Evolutionary conservation across 306 rosid genomes (phyloP), one percentile per base, ranked within the genome.

Genomic region (Styphnolobium japonicum): DNA sequence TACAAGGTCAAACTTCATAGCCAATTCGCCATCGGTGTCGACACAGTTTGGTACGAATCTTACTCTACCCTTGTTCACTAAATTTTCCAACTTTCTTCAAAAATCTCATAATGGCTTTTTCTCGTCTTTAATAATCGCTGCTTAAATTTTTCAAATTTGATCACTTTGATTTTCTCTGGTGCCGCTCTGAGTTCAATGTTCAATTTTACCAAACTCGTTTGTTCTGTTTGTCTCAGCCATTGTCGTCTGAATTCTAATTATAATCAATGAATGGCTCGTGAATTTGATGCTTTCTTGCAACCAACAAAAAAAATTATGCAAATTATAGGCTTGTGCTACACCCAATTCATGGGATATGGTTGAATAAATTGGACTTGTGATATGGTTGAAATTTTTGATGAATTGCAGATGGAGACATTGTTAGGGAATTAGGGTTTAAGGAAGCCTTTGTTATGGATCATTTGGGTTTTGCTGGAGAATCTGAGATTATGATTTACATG

Each of bases 381-480:
- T 49, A 27, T 85, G 85, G 88, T 85, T 62, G 75, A 36, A 15
- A 77, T 37, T 55, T 84, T 77, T 83, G 76, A 4, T 83, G 64
- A 83, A 84, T 74, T 71, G 51, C 85, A 77, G 90, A 80, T 85
- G 67, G 33, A 49, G 51, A 25, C 71, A 4, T 45, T 71, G 21
- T 75, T 63, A 11, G 87, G 84, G 84, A 81, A 78, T 81, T 87
- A 84, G 89, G 97, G 89, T 82, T 91, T 84, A 72, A 71, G 86
- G 71, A 65, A 83, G 86, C 69, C 80, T 67, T 36, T 78, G 75
- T 80, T 49, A 73, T 60, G 40, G 81, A 83, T 89, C 58, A 56
- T 61, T 40, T 86, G 67, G 85, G 73, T 72, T 85, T 85, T 85
- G 86, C 53, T 79, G 70, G 75, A 43, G 76, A 27, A 80, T 71